Evolutionary conservation across 140 eudicot genomes (phyloP).

Genomic region (Bidens hawaiensis): DNA sequence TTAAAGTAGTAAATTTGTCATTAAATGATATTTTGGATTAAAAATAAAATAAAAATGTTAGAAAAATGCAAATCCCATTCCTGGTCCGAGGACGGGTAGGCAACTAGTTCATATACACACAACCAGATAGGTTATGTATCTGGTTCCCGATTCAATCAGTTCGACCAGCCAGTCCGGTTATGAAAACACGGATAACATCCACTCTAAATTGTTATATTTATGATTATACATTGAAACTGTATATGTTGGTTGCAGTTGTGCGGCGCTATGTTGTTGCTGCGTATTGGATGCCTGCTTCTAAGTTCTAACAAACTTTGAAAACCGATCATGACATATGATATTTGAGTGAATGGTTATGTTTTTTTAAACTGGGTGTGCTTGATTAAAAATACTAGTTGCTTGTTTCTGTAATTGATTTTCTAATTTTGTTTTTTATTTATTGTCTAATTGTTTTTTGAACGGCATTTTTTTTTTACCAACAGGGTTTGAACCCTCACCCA

Average conservation of each 20-base stretch:
- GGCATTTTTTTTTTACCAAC: no score
- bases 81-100: no score
- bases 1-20: no score
- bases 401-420: conserved; percentile 12
- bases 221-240: neutral
- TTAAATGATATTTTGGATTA: no score
- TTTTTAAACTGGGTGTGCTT: neutral
- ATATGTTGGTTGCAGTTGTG: conserved; percentile 34
- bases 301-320: conserved; percentile 18
- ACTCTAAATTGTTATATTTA: neutral
- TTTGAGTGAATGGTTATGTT: neutral
- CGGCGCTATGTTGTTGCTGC: conserved; percentile 50
- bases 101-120: no score
- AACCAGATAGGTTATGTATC: no score
- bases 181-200: no score
- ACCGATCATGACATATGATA: neutral
- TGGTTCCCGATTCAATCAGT: no score
- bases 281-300: conserved; percentile 48
- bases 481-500: no score
- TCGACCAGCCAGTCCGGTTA: no score
- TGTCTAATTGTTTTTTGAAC: neutral
- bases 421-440: neutral
- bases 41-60: no score
- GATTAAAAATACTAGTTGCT: neutral
- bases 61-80: no score